Base-by-base conservation (phyloP, 2,329 filamentous ascomycete species). In the Thelonectria olida region DNA sequence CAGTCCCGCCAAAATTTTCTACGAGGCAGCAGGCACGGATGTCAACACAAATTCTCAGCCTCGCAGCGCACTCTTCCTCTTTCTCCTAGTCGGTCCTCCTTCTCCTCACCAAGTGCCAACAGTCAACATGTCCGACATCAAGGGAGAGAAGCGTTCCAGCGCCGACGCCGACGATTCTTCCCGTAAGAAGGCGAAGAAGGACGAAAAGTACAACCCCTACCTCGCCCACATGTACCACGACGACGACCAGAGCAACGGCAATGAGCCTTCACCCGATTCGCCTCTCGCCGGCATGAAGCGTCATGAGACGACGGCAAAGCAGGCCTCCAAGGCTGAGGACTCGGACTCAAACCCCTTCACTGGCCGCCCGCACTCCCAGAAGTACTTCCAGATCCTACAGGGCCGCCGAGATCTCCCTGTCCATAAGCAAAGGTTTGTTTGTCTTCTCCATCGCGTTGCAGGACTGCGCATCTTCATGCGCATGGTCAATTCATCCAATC, bases 381-480 rank as follows among this genome's bases (percentile, higher is more conserved):
- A 91, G 73, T 99, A 99, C 83, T 93, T 97, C 78, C 88, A 89
- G 72, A 99, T 99, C 74, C 81, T 99, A 72, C 87, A 95, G 80
- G 87, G 86, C 56, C 86, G 96, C 70, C 88, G 94, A 74, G 90
- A 93, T 70, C 85, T 99, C 63, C 96, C 96, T 13, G 96, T 99
- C 42, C 90, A 97, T 79, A 90, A 93, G 74, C 96, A 99, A 79
- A 90, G 93, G 85, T 92, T 79, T 70, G 85, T 72, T 15, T 17
- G 10, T 19, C 42, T 25, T 44, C 15, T 48, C 36, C 17, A 22
- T 19, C 27, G 42, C 15, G 12, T 36, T 34, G 38, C 28, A n/a
- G n/a, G 51, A 38, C 2, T 15, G 27, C 56, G 34, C 38, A 34
- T 38, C 17, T 13, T 13, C 20, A 5, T 6, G 45, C 42, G 23